Evolutionary conservation across 768 basidiomycete genomes (phyloP).

Genomic region (Rhodotorula babjevae): DNA sequence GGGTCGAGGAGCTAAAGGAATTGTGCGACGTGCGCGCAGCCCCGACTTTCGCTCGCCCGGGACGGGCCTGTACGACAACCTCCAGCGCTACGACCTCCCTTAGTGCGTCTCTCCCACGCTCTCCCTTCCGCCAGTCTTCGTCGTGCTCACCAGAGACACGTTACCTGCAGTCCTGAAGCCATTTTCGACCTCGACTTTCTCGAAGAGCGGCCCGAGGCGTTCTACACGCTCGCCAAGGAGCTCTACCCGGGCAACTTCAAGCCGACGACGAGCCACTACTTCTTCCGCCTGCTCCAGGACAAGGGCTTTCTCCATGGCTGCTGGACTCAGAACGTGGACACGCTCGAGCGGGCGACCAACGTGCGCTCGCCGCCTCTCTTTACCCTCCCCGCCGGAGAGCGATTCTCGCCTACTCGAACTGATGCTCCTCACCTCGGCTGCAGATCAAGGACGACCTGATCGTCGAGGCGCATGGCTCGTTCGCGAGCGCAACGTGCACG

Average conservation of each 20-base stretch:
- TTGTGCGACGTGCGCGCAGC: neutral
- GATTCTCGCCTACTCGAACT: no score
- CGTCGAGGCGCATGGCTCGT: conserved; percentile 94
- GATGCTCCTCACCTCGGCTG: no score
- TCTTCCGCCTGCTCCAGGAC: conserved; percentile 71
- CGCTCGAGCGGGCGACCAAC: conserved; percentile 57
- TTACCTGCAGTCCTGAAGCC: conserved; percentile 64
- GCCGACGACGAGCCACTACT: conserved; percentile 84
- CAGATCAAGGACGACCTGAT: conserved; percentile 54
- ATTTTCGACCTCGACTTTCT: conserved; percentile 92
- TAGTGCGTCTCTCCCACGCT: neutral
- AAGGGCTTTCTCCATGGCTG: conserved; percentile 55
- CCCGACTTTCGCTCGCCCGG: conserved; percentile 84
- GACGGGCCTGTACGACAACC: conserved; percentile 59
- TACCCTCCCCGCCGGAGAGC: no score
- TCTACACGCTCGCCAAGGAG: conserved; percentile 88
- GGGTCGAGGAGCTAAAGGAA: no score
- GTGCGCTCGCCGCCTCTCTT: no score
- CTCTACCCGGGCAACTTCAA: conserved; percentile 76
- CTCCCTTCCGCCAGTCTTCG: no score
- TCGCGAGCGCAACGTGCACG: conserved; percentile 79
- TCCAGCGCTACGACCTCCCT: conserved; percentile 40
- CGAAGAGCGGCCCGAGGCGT: conserved; percentile 43
- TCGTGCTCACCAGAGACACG: no score
- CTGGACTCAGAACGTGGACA: conserved; percentile 75